Evolutionary conservation across 2,329 filamentous ascomycete genomes (phyloP), one percentile per base, ranked within the genome.

Genomic region (Fusarium compactum): DNA sequence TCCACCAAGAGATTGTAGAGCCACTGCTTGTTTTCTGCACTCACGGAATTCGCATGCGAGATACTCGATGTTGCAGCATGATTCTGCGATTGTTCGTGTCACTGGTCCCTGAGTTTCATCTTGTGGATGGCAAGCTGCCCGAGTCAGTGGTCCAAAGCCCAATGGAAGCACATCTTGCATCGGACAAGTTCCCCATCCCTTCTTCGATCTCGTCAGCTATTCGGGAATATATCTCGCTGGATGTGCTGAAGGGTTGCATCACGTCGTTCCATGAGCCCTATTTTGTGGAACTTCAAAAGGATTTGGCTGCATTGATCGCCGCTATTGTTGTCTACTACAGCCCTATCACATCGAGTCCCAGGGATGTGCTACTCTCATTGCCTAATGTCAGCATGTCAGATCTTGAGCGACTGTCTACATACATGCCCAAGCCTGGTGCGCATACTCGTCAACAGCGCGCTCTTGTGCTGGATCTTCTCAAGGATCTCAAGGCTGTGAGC

Each of bases 211-310:
- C 89, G 2, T 82, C 86, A 10, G 91, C 86, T 10, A 92, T 98
- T 67, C 90, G 95, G 55, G 94, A 97, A 76, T 99, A 95, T 80
- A 95, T 98, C 76, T 94, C 91, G 55, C 90, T 90, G 8, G 92
- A 97, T 71, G 93, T 98, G 4, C 87, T 99, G 52, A 93, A 95
- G 82, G 94, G 94, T 0, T 95, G 92, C 76, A 93, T 98, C 78
- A 93, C 91, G 3, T 97, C 93, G 3, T 89, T 99, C 53, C 93
- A 98, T 80, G 96, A 99, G 72, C 91, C 94, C 0, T 98, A 98
- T 80, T 99, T 98, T 80, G 95, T 98, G 34, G 96, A 99, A 73
- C 89, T 97, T 67, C 96, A 99, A 76, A 95, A 95, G 78, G 95
- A 99, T 54, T 86, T 99, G 24, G 95, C 94, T 1, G 88, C 90